These are phyloP conservation scores for Wallacemonas collosoma DNA, from an alignment of 208 protist species.

Conservation along the genomic window DNA sequence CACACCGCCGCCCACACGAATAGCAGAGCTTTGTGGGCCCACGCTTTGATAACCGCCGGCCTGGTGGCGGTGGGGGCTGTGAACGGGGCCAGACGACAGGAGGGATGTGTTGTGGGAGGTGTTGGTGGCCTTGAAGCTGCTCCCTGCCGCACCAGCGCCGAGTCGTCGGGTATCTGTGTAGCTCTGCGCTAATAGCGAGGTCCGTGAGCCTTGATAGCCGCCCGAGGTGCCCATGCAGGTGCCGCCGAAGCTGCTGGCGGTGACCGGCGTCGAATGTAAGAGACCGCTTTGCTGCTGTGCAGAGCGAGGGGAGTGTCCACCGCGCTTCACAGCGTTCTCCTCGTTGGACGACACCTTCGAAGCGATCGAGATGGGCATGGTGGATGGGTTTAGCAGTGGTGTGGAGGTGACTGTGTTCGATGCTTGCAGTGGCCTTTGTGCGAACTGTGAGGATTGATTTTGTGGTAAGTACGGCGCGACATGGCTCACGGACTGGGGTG, in stretches of 20 bases:
- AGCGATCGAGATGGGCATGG: constrained; percentile 25
- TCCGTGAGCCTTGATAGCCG: constrained; percentile 1
- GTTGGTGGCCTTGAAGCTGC: constrained; percentile 20
- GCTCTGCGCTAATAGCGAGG: constrained; percentile 7
- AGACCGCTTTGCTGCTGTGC: constrained; percentile 16
- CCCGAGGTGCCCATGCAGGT: neutral
- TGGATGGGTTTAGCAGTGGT: constrained; percentile 19
- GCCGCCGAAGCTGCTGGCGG: constrained; percentile 2
- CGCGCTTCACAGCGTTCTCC: constrained; percentile 22
- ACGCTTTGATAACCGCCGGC: neutral
- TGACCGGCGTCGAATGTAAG: neutral
- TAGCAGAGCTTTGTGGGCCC: neutral
- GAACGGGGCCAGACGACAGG: neutral
- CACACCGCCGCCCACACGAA: neutral
- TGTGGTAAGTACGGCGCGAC: no score
- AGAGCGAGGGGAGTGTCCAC: constrained; percentile 27
- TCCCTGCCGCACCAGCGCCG: constrained; percentile 26
- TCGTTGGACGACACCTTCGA: constrained; percentile 20
- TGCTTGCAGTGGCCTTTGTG: no score
- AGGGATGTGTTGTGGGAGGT: constrained; percentile 10
- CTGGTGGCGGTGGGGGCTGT: neutral
- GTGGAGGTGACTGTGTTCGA: neutral
- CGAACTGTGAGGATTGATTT: no score
- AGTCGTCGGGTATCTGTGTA: constrained; percentile 14
- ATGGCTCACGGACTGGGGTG: no score